phyloP scores from a whole-genome alignment of 371 early-diverging fungal species.

The Syncephalastrum monosporum region DNA sequence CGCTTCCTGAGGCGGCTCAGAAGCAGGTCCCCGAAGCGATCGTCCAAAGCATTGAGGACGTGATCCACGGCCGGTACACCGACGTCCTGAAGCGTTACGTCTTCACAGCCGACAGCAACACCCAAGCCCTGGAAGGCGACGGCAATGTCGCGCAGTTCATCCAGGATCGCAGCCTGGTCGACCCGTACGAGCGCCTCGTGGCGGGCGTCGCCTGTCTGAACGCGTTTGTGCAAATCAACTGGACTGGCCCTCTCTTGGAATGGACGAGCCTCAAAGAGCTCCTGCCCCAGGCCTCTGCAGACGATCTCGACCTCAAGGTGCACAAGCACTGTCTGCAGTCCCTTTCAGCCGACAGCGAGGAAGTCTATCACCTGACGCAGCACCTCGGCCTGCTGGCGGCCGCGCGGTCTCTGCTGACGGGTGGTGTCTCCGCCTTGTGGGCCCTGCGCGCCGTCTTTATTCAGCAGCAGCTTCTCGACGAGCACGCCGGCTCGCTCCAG shows the following conservation, averaged over 20 bases:
- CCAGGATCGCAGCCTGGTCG: constrained; percentile 8
- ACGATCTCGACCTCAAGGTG: constrained; percentile 22
- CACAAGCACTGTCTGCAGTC: constrained; percentile 34
- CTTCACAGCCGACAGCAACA: constrained; percentile 13
- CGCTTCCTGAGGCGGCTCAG: constrained; percentile 9
- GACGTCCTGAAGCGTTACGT: constrained; percentile 28
- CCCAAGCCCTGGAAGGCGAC: constrained; percentile 9
- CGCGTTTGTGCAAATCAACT: constrained; percentile 65
- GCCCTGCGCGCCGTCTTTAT: constrained; percentile 67
- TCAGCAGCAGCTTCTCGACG: constrained; percentile 86
- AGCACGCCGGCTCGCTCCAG: constrained; percentile 73
- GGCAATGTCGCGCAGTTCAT: constrained; percentile 12
- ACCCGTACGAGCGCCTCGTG: constrained; percentile 18
- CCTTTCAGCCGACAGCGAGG: constrained; percentile 81
- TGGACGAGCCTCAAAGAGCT: constrained; percentile 36
- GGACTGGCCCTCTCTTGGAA: constrained; percentile 65
- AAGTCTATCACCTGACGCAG: constrained; percentile 77
- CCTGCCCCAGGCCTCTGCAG: constrained; percentile 17
- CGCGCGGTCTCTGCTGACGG: constrained; percentile 66
- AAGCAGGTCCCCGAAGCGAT: constrained; percentile 8
- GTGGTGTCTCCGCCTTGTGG: constrained; percentile 51
- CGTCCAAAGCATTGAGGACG: constrained; percentile 12
- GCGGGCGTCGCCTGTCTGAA: constrained; percentile 60
- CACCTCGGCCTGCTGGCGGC: constrained; percentile 67
- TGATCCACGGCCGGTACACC: constrained; percentile 34